A percentile compares a stretch with the other conserved stretches of the same genome.
Conservation (phyloP, 352 stramenopile species). For the Phytophthora chlamydospora region DNA sequence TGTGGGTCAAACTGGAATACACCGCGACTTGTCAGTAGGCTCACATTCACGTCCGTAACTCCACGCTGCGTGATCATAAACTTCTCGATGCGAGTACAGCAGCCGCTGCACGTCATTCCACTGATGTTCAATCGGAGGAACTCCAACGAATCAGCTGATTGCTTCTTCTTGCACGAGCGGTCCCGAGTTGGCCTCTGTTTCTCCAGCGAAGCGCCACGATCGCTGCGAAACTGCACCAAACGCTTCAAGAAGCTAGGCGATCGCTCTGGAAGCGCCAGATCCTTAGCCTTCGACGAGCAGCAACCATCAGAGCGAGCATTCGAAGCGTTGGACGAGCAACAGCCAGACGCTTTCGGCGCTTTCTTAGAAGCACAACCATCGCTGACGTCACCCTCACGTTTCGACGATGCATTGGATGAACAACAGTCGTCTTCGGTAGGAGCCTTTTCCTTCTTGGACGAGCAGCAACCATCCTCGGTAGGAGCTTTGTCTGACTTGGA, state of each 20-base stretch:
- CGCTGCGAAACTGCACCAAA: slow-evolving; percentile 45
- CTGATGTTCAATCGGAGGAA: slow-evolving; percentile 64
- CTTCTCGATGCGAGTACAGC: slow-evolving; percentile 84
- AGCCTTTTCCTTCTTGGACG: slow-evolving; percentile 3
- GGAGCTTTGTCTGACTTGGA: too few relatives aligned
- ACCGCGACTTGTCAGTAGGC: slow-evolving; percentile 62
- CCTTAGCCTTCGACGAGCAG: slow-evolving; percentile 24
- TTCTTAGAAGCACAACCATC: slow-evolving; percentile 19
- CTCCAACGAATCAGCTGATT: slow-evolving; percentile 16
- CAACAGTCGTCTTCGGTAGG: background rate
- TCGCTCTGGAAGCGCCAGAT: slow-evolving; percentile 11
- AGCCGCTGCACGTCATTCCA: slow-evolving; percentile 90
- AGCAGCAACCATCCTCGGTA: slow-evolving; percentile 15
- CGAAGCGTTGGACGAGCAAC: slow-evolving; percentile 10
- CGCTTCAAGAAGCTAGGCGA: slow-evolving; percentile 48
- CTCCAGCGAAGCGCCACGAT: slow-evolving; percentile 36
- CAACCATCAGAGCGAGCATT: slow-evolving; percentile 11
- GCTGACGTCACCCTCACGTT: background rate
- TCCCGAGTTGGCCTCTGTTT: slow-evolving; percentile 21
- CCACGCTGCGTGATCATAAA: slow-evolving; percentile 64
- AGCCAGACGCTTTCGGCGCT: slow-evolving; percentile 6
- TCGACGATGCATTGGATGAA: slow-evolving; percentile 5
- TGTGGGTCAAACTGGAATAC: slow-evolving; percentile 55
- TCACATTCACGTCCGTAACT: slow-evolving; percentile 68
- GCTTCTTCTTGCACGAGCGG: slow-evolving; percentile 18